Evolutionary conservation across 2,329 filamentous ascomycete species (phyloP).

Genomic region (Aspergillus ochraceoroseus): DNA sequence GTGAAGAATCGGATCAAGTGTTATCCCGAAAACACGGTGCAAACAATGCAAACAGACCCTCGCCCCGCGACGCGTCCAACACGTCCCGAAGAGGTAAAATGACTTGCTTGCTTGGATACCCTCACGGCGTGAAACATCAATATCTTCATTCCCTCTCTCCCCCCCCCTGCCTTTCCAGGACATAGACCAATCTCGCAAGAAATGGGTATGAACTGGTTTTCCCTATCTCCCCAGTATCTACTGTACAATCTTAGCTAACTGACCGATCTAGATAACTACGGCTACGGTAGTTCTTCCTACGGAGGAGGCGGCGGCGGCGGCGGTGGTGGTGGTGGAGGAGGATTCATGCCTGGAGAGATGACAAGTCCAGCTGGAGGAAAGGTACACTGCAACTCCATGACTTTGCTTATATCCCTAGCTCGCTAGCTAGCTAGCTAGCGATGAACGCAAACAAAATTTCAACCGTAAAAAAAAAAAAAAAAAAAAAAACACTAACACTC

Average conservation of each 20-base stretch:
- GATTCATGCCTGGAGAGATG: conserved; percentile 54
- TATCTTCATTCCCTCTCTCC: neutral
- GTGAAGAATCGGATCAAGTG: conserved; percentile 23
- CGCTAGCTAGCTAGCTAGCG: no score
- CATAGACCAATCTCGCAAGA: no score
- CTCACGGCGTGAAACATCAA: neutral
- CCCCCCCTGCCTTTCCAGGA: no score
- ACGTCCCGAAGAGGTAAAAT: conserved; percentile 40
- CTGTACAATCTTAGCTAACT: neutral
- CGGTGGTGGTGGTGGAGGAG: conserved; percentile 58
- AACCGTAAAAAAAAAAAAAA: neutral
- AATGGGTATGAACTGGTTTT: conserved; percentile 2
- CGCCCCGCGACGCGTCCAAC: conserved; percentile 36
- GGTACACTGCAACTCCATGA: no score
- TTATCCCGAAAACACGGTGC: conserved; percentile 10
- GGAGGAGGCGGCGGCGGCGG: conserved; percentile 53
- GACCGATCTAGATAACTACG: conserved; percentile 33
- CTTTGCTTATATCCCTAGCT: neutral
- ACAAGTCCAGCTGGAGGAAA: conserved; percentile 46
- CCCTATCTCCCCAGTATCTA: neutral
- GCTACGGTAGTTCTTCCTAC: conserved; percentile 53
- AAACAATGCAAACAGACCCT: conserved; percentile 23
- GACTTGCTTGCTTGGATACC: conserved; percentile 6
- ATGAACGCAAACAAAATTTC: no score
- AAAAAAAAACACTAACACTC: neutral